Conservation (phyloP, 352 stramenopile species). For the Phytopythium kandeliae region DNA sequence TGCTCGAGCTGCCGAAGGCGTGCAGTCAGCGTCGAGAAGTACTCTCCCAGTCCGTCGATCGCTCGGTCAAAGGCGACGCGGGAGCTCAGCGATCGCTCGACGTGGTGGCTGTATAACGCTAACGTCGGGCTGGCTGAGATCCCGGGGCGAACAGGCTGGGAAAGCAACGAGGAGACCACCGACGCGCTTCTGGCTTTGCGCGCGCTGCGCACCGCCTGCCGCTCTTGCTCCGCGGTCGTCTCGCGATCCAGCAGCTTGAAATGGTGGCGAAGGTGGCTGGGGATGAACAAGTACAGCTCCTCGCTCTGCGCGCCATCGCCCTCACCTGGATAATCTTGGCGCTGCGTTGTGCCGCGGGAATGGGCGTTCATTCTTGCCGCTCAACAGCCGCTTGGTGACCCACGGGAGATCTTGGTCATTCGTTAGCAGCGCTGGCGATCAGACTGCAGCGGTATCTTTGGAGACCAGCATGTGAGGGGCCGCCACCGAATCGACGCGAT, state of each 20-base stretch:
- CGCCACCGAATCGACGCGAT: too few relatives aligned
- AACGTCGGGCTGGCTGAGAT: neutral
- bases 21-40: conserved; percentile 24
- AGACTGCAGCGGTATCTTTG: too few relatives aligned
- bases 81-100: conserved; percentile 49
- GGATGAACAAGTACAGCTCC: conserved; percentile 38
- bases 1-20: conserved; percentile 21
- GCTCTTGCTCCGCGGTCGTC: conserved; percentile 6
- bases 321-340: conserved; percentile 2
- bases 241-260: conserved; percentile 25
- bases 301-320: conserved; percentile 5
- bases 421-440: too few relatives aligned
- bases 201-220: conserved; percentile 22
- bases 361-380: too few relatives aligned
- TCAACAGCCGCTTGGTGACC: too few relatives aligned
- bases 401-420: too few relatives aligned
- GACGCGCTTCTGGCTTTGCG: conserved; percentile 46
- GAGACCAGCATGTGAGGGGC: too few relatives aligned
- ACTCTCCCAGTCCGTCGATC: conserved; percentile 27
- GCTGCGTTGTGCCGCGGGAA: too few relatives aligned
- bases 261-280: conserved; percentile 36
- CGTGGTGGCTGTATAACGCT: conserved; percentile 40
- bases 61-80: conserved; percentile 46
- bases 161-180: conserved; percentile 29
- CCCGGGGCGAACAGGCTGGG: neutral